These are phyloP conservation scores for Solanum appendiculatum DNA, from an alignment of 257 asterid species.

Conservation along the genomic window DNA sequence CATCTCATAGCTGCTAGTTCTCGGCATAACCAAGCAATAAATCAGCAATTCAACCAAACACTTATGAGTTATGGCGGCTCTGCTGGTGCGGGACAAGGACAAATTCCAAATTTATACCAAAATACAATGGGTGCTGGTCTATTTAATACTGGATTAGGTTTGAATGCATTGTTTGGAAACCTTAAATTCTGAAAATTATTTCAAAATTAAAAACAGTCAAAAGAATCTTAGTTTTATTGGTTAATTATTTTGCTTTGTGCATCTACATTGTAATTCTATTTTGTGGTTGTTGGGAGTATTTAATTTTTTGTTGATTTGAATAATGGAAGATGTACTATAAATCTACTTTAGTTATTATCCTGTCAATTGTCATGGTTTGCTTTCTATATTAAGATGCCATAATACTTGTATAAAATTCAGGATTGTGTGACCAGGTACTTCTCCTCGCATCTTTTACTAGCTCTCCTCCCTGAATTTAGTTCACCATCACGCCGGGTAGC, in stretches of 20 bases:
- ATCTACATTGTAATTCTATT: not conserved
- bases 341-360: no score
- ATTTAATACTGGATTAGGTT: not conserved
- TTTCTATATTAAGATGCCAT: no score
- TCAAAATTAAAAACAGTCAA: not conserved
- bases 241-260: not conserved
- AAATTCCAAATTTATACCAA: constrained; percentile 1
- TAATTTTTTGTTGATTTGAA: no score
- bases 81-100: not conserved
- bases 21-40: not conserved
- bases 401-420: not conserved
- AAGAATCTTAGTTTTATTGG: not conserved
- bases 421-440: not conserved
- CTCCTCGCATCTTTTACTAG: not conserved
- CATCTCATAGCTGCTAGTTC: not conserved
- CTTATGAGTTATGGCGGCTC: not conserved
- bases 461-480: not conserved
- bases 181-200: not conserved
- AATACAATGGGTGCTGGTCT: constrained; percentile 1
- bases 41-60: not conserved
- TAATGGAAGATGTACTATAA: not conserved
- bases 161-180: not conserved
- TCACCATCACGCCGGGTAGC: not conserved
- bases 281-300: not conserved
- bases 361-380: no score